Evolutionary conservation across 768 basidiomycete species (phyloP).

Genomic region (Leccinum olivaceopallidum): DNA sequence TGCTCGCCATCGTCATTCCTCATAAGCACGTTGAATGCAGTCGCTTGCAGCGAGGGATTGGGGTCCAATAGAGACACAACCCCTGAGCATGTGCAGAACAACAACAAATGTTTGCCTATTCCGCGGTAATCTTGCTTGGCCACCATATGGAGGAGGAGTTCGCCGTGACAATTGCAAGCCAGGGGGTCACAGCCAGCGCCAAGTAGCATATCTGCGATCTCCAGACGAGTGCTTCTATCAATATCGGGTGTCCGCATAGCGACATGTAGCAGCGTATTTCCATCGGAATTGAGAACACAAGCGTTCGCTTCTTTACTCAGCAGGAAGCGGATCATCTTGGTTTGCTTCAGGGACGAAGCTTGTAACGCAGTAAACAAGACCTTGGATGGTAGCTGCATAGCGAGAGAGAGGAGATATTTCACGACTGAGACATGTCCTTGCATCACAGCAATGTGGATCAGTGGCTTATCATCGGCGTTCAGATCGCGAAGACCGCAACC

Average conservation of each 20-base stretch:
- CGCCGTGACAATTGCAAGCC: not conserved
- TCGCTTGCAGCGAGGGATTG: too few relatives aligned
- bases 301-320: not conserved
- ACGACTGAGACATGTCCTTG: not conserved
- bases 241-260: not conserved
- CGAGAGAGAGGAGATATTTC: not conserved
- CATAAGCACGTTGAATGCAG: too few relatives aligned
- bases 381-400: not conserved
- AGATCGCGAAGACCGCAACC: not conserved
- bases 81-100: not conserved
- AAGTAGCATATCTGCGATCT: not conserved
- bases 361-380: conserved; percentile 1
- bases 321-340: conserved; percentile 4
- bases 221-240: not conserved
- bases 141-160: not conserved
- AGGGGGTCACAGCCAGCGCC: not conserved
- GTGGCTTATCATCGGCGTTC: not conserved
- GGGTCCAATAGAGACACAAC: not conserved
- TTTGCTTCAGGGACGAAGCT: not conserved
- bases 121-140: not conserved
- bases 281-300: not conserved
- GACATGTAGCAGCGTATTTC: not conserved
- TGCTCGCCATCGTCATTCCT: too few relatives aligned
- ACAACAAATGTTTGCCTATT: not conserved
- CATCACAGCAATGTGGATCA: not conserved